phyloP scores from a whole-genome alignment of 306 rosid genomes.

The Begonia peltatifolia region DNA sequence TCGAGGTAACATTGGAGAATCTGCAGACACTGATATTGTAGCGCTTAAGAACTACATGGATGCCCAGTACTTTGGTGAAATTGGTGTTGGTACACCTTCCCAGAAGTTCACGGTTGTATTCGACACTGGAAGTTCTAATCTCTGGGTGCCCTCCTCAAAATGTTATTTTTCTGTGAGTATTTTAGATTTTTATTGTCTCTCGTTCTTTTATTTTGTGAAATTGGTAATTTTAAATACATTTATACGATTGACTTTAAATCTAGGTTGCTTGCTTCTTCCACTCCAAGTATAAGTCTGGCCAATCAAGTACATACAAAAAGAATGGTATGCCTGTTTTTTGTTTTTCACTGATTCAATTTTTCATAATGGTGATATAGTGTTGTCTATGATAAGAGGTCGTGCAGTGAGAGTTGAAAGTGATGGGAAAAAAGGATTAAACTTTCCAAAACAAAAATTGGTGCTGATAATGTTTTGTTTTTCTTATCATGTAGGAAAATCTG shows the following conservation, averaged over 20 bases:
- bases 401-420: too few relatives aligned
- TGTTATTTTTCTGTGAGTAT: slow-evolving; percentile 68
- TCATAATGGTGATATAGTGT: neutral
- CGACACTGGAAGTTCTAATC: slow-evolving; percentile 90
- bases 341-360: neutral
- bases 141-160: slow-evolving; percentile 76
- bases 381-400: too few relatives aligned
- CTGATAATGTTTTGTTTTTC: slow-evolving; percentile 9
- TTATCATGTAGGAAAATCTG: slow-evolving; percentile 43
- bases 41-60: slow-evolving; percentile 72
- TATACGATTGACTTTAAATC: slow-evolving; percentile 8
- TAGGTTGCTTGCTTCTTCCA: slow-evolving; percentile 67
- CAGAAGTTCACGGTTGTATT: slow-evolving; percentile 76
- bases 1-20: slow-evolving; percentile 14
- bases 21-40: slow-evolving; percentile 30
- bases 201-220: too few relatives aligned
- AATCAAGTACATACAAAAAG: slow-evolving; percentile 43
- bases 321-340: slow-evolving; percentile 32
- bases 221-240: too few relatives aligned
- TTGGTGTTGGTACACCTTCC: slow-evolving; percentile 68
- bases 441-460: too few relatives aligned
- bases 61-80: slow-evolving; percentile 92
- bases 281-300: slow-evolving; percentile 49
- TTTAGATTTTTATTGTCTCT: neutral
- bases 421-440: too few relatives aligned